phyloP scores from a whole-genome alignment of 2,329 filamentous ascomycete species.

The Paecilomyces dactylethromorphus region DNA sequence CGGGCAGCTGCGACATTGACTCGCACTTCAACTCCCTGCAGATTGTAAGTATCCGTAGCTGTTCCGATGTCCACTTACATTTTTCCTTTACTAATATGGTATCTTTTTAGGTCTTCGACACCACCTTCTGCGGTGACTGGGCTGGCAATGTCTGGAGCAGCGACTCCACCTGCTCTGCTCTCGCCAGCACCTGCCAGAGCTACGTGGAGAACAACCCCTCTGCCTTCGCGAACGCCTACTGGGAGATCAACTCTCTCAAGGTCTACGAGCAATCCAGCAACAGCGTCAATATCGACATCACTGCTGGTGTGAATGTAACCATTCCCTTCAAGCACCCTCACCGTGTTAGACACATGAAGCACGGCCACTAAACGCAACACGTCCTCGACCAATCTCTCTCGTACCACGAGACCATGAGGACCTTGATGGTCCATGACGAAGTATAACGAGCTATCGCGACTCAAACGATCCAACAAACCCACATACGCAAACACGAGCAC shows the following conservation, averaged over 20 bases:
- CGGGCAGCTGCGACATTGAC: slow-evolving; percentile 64
- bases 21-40: slow-evolving; percentile 64
- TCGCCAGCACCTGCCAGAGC: slow-evolving; percentile 60
- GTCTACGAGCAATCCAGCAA: slow-evolving; percentile 44
- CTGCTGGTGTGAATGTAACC: slow-evolving; percentile 4
- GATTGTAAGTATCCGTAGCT: slow-evolving; percentile 42
- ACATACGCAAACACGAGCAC: background rate
- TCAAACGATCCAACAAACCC: too few species aligned
- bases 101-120: slow-evolving; percentile 52
- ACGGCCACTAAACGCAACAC: background rate
- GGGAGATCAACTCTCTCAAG: slow-evolving; percentile 66
- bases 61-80: background rate
- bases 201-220: slow-evolving; percentile 66
- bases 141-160: slow-evolving; percentile 63
- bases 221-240: slow-evolving; percentile 68
- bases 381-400: background rate
- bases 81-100: slow-evolving; percentile 1
- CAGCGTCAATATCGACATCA: background rate
- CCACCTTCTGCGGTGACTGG: slow-evolving; percentile 83
- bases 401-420: background rate
- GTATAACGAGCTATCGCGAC: background rate
- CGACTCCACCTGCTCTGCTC: slow-evolving; percentile 51
- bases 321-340: background rate
- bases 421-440: background rate
- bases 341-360: background rate